Evolutionary conservation across 2,329 filamentous ascomycete genomes (phyloP).

Genomic region (Epichloe typhina): DNA sequence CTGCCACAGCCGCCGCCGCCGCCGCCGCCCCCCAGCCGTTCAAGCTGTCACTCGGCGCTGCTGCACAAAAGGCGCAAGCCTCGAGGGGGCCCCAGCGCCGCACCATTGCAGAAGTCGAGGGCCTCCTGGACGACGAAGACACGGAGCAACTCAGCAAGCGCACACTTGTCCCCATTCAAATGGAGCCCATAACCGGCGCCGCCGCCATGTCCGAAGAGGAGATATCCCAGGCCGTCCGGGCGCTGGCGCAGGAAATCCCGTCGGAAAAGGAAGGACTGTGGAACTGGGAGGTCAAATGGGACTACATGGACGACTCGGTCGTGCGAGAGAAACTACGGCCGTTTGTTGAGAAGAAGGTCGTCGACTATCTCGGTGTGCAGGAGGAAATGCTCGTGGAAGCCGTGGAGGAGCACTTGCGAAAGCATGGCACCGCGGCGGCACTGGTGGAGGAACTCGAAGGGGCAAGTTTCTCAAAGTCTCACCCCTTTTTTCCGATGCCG

Average conservation of each 20-base stretch:
- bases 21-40: slow-evolving; percentile 52
- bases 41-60: slow-evolving; percentile 84
- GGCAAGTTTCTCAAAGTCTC: slow-evolving; percentile 36
- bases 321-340: slow-evolving; percentile 79
- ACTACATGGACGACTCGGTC: slow-evolving; percentile 69
- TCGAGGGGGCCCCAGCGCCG: slow-evolving; percentile 49
- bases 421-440: slow-evolving; percentile 60
- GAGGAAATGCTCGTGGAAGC: slow-evolving; percentile 92
- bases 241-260: slow-evolving; percentile 82
- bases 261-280: slow-evolving; percentile 76
- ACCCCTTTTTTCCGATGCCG: not conserved
- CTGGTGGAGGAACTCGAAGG: slow-evolving; percentile 76
- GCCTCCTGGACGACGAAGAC: slow-evolving; percentile 88
- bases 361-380: slow-evolving; percentile 91
- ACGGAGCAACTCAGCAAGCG: slow-evolving; percentile 58
- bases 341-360: slow-evolving; percentile 96
- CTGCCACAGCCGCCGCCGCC: slow-evolving; percentile 17
- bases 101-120: slow-evolving; percentile 87
- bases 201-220: slow-evolving; percentile 74
- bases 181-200: slow-evolving; percentile 51
- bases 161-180: slow-evolving; percentile 70
- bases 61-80: slow-evolving; percentile 58
- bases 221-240: slow-evolving; percentile 63
- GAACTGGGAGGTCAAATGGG: slow-evolving; percentile 89
- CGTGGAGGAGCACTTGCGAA: slow-evolving; percentile 74